Conservation (phyloP, 208 protist species). For the Crithidia bombi region DNA sequence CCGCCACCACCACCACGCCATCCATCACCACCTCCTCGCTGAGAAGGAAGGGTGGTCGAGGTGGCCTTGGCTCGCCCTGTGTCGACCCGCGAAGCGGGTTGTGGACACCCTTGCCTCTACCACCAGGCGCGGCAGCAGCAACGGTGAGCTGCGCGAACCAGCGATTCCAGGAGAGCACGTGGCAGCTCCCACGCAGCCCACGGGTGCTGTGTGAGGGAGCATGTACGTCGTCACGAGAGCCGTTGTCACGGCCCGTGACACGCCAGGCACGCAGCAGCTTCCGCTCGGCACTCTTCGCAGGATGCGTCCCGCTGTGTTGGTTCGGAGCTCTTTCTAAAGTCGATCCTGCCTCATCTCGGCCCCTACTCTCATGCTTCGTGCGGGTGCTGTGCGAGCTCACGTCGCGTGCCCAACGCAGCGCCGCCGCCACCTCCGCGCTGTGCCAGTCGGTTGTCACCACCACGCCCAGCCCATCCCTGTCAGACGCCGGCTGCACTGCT, state of each 20-base stretch:
- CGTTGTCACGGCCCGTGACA: background rate
- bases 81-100: no score
- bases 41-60: conserved; percentile 13
- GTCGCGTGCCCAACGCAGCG: conserved; percentile 17
- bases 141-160: conserved; percentile 36
- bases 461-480: conserved; percentile 35
- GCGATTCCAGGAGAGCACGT: conserved; percentile 55
- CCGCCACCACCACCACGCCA: conserved; percentile 13
- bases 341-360: no score
- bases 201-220: background rate
- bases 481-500: conserved; percentile 21
- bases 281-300: background rate
- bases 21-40: conserved; percentile 29
- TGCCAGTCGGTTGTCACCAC: conserved; percentile 63
- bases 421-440: conserved; percentile 20
- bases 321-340: background rate
- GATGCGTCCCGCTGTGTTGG: background rate
- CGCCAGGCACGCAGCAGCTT: conserved; percentile 15
- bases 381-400: background rate
- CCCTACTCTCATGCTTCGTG: background rate
- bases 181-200: conserved; percentile 42
- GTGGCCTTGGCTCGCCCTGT: background rate
- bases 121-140: background rate
- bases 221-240: background rate
- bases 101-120: no score